phyloP scores from a whole-genome alignment of 257 asterid genomes.

The Jacaranda copaia region DNA sequence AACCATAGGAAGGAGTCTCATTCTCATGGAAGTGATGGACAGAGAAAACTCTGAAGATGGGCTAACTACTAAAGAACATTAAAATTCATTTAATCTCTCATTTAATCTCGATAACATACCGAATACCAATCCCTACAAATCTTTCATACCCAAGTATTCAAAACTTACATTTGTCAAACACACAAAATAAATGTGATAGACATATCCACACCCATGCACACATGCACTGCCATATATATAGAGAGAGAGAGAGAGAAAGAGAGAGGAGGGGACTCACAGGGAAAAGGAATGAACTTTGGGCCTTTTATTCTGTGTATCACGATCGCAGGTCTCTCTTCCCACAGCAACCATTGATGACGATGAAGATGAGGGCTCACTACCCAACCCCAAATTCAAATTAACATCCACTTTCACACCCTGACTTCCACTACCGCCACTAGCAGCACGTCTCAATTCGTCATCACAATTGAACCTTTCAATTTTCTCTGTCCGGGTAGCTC shows the following conservation, averaged over 20 bases:
- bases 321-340: slow-evolving; percentile 54
- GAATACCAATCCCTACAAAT: no score
- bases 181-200: background rate
- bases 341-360: slow-evolving; percentile 40
- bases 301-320: slow-evolving; percentile 69
- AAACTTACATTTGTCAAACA: background rate
- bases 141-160: background rate
- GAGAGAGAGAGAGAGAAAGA: slow-evolving; percentile 18
- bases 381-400: slow-evolving; percentile 73
- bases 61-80: background rate
- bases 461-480: slow-evolving; percentile 27
- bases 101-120: background rate
- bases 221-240: background rate
- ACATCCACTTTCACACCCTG: slow-evolving; percentile 51
- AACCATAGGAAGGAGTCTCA: background rate
- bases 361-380: slow-evolving; percentile 76
- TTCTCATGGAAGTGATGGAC: background rate
- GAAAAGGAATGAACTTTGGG: slow-evolving; percentile 84
- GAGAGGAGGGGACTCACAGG: slow-evolving; percentile 70
- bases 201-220: background rate
- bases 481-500: slow-evolving; percentile 26
- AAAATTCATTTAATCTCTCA: background rate
- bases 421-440: slow-evolving; percentile 46
- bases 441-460: slow-evolving; percentile 36
- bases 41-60: background rate